Base-by-base conservation (phyloP, 306 rosid genomes). In the Mimosa pudica region DNA sequence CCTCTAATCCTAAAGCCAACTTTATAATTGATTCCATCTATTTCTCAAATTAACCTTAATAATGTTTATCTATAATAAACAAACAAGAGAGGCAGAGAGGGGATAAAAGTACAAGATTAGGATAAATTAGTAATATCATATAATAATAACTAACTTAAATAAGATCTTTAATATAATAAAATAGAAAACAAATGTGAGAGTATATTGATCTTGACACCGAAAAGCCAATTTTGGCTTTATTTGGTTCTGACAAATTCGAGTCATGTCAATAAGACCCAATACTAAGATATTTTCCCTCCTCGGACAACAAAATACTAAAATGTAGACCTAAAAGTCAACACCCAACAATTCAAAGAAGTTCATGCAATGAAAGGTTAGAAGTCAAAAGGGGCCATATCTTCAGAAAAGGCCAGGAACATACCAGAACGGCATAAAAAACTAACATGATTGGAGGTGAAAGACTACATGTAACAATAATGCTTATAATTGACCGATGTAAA, bases 401-500 rank as follows among this genome's bases (percentile, higher is more conserved):
- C 46, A 38, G 48, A 24, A 45, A 44, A 18, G 12, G 49, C 9
- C 10, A 24, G 46, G 68, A 71, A 71, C 36, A 20, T 38, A 68
- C 52, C 48, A 20, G 41, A 66, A 51, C 64, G 60, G 33, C 17
- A 4, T 30, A 58, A 35, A 74, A 77, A 77, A 68, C 24, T 60
- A 38, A 38, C 33, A 61, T 12, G 7, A 20, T 67, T n/a, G 70
- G 41, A 3, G 44, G 75, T 42, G 5, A 11, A 18, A 71, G 75
- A 64, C 74, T 57, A 49, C 47, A 73, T 47, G 64, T 49, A 54
- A 24, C 30, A 24, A 70, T 17, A 54, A 14, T 63, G 73, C 17
- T 32, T 51, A 8, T 41, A 57, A 24, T 75, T 44, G 51, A 46
- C 38, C 5, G 49, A 48, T 33, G 57, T 72, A 82, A 74, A 71